phyloP scores from a whole-genome alignment of 768 basidiomycete genomes.

The Peribolospora baueri region DNA sequence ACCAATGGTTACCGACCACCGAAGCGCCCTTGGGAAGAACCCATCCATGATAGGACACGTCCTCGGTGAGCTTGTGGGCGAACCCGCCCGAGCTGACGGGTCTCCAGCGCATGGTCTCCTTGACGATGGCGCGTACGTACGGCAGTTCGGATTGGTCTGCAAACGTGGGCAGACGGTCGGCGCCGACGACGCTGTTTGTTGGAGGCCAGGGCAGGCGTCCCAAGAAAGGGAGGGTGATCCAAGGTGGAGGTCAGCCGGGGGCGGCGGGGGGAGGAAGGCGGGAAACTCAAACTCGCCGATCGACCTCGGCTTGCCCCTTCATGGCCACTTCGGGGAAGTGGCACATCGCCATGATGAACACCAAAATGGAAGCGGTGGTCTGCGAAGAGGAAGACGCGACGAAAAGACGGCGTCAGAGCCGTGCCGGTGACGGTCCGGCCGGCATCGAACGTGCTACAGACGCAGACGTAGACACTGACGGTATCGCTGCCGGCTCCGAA shows the following conservation, averaged over 20 bases:
- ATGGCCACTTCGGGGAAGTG: constrained; percentile 4
- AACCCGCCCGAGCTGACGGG: constrained; percentile 6
- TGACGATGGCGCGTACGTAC: constrained; percentile 10
- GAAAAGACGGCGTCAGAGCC: too few relatives aligned
- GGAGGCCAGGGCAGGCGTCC: not conserved
- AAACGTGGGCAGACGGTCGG: constrained; percentile 10
- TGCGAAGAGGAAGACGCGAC: too few relatives aligned
- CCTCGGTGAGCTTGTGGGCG: constrained; percentile 5
- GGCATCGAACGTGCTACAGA: constrained; percentile 3
- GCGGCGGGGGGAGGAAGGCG: too few relatives aligned
- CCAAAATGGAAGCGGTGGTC: constrained; percentile 4
- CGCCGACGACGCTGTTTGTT: constrained; percentile 6
- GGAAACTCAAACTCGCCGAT: not conserved
- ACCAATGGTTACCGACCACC: constrained; percentile 4
- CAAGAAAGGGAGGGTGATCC: not conserved
- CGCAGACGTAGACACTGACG: not conserved
- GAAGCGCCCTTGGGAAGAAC: constrained; percentile 8
- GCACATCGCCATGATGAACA: constrained; percentile 8
- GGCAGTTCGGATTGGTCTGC: constrained; percentile 10
- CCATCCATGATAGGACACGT: constrained; percentile 7
- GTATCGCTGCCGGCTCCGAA: not conserved
- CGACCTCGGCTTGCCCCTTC: constrained; percentile 12
- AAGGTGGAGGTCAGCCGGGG: not conserved
- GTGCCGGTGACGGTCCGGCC: not conserved
- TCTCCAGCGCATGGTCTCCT: constrained; percentile 12